Evolutionary conservation across 2,329 filamentous ascomycete species (phyloP).

Genomic region (Epichloe aotearoae): DNA sequence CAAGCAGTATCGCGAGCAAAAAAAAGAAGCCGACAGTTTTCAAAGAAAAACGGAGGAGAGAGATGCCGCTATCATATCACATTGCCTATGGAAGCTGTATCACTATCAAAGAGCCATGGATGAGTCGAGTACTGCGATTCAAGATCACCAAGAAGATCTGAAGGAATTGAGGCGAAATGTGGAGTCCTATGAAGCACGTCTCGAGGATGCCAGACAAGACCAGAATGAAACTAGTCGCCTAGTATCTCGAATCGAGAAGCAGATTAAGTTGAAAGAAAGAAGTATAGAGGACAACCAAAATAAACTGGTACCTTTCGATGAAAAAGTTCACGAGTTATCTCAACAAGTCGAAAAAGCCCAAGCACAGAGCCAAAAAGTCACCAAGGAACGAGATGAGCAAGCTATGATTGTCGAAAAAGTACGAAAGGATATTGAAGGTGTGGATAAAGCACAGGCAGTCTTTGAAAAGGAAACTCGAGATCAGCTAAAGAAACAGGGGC

Average conservation of each 20-base stretch:
- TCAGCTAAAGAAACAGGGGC: conserved; percentile 73
- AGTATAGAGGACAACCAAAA: conserved; percentile 79
- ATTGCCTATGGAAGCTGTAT: conserved; percentile 93
- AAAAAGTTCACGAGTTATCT: conserved; percentile 73
- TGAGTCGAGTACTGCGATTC: conserved; percentile 78
- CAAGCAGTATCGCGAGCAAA: conserved; percentile 94
- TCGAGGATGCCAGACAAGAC: conserved; percentile 74
- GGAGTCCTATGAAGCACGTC: conserved; percentile 65
- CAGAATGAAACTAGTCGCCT: conserved; percentile 65
- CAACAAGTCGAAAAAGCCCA: conserved; percentile 57
- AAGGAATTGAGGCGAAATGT: conserved; percentile 85
- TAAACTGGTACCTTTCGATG: conserved; percentile 74
- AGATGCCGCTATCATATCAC: conserved; percentile 81
- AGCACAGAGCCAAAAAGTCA: conserved; percentile 54
- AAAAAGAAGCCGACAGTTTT: conserved; percentile 82
- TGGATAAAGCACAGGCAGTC: conserved; percentile 80
- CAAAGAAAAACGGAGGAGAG: conserved; percentile 81
- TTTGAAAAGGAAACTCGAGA: conserved; percentile 84
- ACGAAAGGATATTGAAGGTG: conserved; percentile 65
- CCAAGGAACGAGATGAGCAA: conserved; percentile 65
- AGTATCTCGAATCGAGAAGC: conserved; percentile 68
- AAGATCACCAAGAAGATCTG: conserved; percentile 85
- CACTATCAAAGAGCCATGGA: conserved; percentile 92
- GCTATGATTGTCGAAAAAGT: conserved; percentile 55
- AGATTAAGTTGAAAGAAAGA: conserved; percentile 75